A percentile compares a stretch with the other conserved stretches of the same genome.
These are phyloP conservation scores for Papilionanthe hybrid DNA, from an alignment of 116 monocot genomes.

Conservation along the genomic window DNA sequence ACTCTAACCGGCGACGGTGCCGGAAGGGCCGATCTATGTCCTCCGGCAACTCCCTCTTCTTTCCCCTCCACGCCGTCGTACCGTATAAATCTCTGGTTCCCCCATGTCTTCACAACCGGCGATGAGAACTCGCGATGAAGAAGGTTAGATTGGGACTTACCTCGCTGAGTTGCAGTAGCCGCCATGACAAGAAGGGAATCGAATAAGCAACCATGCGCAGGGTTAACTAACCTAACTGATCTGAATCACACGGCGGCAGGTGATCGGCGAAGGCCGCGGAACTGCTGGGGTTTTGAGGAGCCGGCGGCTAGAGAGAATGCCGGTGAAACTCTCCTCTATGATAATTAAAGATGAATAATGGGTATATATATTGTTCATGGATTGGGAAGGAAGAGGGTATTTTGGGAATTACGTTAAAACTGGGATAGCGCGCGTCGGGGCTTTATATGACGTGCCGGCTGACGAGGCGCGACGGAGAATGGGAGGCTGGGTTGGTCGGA, in stretches of 20 bases:
- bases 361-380: background rate
- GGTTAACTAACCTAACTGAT: background rate
- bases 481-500: background rate
- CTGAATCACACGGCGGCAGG: background rate
- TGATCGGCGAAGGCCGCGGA: background rate
- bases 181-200: background rate
- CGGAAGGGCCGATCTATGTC: background rate
- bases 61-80: constrained; percentile 15
- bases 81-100: constrained; percentile 14
- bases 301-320: background rate
- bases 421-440: constrained; percentile 4
- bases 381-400: background rate
- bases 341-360: background rate
- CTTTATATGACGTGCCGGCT: too few relatives aligned
- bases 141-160: constrained; percentile 1
- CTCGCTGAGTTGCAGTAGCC: constrained; percentile 3
- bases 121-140: constrained; percentile 16
- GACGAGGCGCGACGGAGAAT: background rate
- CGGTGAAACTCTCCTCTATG: background rate
- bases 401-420: background rate
- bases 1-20: background rate
- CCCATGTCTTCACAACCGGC: constrained; percentile 17
- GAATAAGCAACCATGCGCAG: background rate
- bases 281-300: background rate
- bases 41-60: background rate